Percentiles rank a stretch among this genome's conserved stretches.
Conservation (phyloP, 2,329 filamentous ascomycete genomes). For the Blastomyces gilchristii region DNA sequence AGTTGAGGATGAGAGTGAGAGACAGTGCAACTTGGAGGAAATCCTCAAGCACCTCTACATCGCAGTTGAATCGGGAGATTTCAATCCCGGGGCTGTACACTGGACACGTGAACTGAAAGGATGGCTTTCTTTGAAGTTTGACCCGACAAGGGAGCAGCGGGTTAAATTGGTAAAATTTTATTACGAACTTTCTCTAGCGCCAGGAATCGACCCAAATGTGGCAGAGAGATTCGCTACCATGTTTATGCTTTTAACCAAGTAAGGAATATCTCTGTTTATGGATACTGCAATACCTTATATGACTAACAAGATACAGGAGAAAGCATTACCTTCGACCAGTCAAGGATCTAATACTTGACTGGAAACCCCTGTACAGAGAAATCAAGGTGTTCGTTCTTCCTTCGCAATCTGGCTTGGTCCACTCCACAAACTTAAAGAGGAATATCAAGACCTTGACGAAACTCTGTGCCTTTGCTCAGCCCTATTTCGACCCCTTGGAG, state of each 20-base stretch:
- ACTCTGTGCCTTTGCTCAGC: conserved; percentile 78
- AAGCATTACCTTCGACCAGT: conserved; percentile 90
- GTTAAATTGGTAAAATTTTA: conserved; percentile 81
- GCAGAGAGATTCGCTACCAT: conserved; percentile 91
- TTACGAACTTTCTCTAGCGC: conserved; percentile 84
- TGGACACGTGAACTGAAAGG: conserved; percentile 94
- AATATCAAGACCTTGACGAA: conserved; percentile 70
- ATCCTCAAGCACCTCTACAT: conserved; percentile 93
- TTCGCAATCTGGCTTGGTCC: conserved; percentile 59
- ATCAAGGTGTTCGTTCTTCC: conserved; percentile 84
- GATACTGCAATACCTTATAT: conserved; percentile 12
- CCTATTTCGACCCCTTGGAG: conserved; percentile 85
- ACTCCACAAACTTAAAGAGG: conserved; percentile 52
- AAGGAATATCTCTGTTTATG: conserved; percentile 27
- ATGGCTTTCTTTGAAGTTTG: conserved; percentile 96
- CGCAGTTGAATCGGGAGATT: conserved; percentile 82
- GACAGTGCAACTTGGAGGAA: conserved; percentile 68
- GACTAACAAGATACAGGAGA: conserved; percentile 48
- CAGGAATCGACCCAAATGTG: conserved; percentile 70
- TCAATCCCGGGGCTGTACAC: conserved; percentile 83
- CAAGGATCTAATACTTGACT: conserved; percentile 84
- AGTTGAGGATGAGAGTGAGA: conserved; percentile 67
- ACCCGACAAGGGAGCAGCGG: conserved; percentile 75
- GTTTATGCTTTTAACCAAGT: conserved; percentile 95
- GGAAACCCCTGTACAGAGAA: conserved; percentile 86